Evolutionary conservation across 208 protist species (phyloP), one percentile per base, ranked within the genome.

Genomic region (Leishmania arabica): DNA sequence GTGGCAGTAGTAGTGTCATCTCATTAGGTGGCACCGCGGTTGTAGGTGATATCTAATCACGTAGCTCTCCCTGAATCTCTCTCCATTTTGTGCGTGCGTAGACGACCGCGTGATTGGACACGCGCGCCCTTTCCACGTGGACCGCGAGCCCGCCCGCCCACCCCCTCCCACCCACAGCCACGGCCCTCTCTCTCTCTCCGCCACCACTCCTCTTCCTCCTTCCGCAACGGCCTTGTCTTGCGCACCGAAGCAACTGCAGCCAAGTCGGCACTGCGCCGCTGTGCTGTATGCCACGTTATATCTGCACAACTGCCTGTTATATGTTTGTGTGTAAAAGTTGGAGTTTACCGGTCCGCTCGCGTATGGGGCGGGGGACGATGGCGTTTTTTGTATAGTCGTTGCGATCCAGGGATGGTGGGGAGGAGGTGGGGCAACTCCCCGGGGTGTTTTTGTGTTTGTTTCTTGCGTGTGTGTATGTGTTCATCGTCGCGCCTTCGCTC

Each of bases 1-100:
- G 47, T n/a, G 24, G 19, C 54, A 53, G 62, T 58, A 68, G 40
- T 54, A 56, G 56, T 42, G 24, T 40, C 47, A 66, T 40, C 31
- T 21, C 66, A 9, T 19, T 79, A 79, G 65, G 66, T 49, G 37
- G 8, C 3, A 45, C 60, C 13, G 49, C 72, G 27, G 72, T 62
- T 9, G 42, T 47, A 13, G 53, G 80, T 27, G 74, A 78, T 31
- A 78, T 83, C 47, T 83, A 75, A 79, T 1, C 8, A 49, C 1
- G 60, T 6, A 34, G 27, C n/a, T 37, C n/a, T 34, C 2, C 37
- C 21, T 24, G 47, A n/a, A 58, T 37, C 70, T 40, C 49, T 54
- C 24, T 37, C 27, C 58, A 64, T 17, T 11, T 1, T 60, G 42
- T 53, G 19, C 6, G n/a, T 75, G 15, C 40, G 6, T 71, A 24